phyloP scores from a whole-genome alignment of 2,329 filamentous ascomycete species.

The Sclerotinia nivalis region DNA sequence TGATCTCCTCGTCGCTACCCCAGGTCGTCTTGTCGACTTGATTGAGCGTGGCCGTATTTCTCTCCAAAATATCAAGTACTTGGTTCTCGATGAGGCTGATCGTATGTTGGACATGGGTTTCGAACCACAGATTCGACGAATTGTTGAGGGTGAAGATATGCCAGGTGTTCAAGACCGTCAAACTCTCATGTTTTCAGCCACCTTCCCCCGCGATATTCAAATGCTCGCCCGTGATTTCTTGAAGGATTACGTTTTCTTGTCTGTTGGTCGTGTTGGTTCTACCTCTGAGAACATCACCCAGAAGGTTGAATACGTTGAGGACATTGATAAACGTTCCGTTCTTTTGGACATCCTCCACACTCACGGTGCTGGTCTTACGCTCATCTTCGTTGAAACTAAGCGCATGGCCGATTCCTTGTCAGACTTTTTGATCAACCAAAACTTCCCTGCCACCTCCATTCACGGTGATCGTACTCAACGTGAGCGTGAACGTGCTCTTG shows the following conservation, averaged over 20 bases:
- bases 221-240: constrained; percentile 98
- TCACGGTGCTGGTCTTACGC: constrained; percentile 81
- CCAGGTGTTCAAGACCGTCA: constrained; percentile 79
- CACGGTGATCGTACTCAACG: constrained; percentile 98
- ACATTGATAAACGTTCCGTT: constrained; percentile 95
- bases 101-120: constrained; percentile 99
- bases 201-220: constrained; percentile 98
- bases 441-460: constrained; percentile 96
- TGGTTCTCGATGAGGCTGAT: constrained; percentile 98
- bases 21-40: constrained; percentile 94
- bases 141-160: constrained; percentile 99
- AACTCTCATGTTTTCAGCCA: constrained; percentile 99
- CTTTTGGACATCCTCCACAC: constrained; percentile 97
- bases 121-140: constrained; percentile 98
- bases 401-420: constrained; percentile 98
- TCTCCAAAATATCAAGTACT: constrained; percentile 97
- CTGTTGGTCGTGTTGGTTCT: constrained; percentile 95
- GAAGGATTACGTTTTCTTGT: constrained; percentile 99
- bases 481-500: constrained; percentile 95
- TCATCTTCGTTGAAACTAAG: constrained; percentile 99
- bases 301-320: constrained; percentile 97
- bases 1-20: constrained; percentile 94
- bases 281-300: constrained; percentile 99
- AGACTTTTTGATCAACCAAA: constrained; percentile 98
- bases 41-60: constrained; percentile 99